Percentiles rank a stretch among this genome's conserved stretches.
These are phyloP conservation scores for Kazachstania martiniae DNA, from an alignment of 805 yeast genomes.

Conservation along the genomic window DNA sequence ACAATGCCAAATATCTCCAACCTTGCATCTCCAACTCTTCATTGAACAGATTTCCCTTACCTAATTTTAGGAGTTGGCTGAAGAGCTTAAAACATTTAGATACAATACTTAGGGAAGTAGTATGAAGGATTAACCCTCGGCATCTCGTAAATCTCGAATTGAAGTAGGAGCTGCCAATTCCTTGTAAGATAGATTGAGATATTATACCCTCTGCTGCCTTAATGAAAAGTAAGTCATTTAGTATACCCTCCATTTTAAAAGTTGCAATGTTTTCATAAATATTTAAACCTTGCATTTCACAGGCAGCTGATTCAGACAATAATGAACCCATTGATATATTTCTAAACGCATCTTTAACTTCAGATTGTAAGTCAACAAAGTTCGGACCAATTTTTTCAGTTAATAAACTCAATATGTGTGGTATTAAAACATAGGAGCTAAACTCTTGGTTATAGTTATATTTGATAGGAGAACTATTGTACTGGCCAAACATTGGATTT, in stretches of 20 bases:
- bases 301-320: conserved; percentile 27
- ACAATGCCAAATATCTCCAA: conserved; percentile 48
- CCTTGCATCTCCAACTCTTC: conserved; percentile 39
- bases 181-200: conserved; percentile 8
- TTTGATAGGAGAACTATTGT: conserved; percentile 33
- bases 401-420: conserved; percentile 34
- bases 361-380: conserved; percentile 26
- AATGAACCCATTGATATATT: conserved; percentile 29
- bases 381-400: conserved; percentile 52
- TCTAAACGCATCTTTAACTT: conserved; percentile 25
- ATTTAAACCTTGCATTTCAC: conserved; percentile 14
- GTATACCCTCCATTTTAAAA: conserved; percentile 15
- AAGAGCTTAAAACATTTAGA: conserved; percentile 44
- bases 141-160: conserved; percentile 21
- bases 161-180: conserved; percentile 13
- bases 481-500: conserved; percentile 41
- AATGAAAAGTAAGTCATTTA: conserved; percentile 23
- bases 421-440: conserved; percentile 35
- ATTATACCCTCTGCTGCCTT: conserved; percentile 14
- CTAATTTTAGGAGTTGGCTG: conserved; percentile 46
- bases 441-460: conserved; percentile 39
- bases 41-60: conserved; percentile 36
- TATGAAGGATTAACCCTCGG: conserved; percentile 36
- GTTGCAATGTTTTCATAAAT: conserved; percentile 20
- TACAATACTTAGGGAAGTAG: conserved; percentile 32